Conservation (phyloP, 306 rosid genomes). For the Dryas drummondii region DNA sequence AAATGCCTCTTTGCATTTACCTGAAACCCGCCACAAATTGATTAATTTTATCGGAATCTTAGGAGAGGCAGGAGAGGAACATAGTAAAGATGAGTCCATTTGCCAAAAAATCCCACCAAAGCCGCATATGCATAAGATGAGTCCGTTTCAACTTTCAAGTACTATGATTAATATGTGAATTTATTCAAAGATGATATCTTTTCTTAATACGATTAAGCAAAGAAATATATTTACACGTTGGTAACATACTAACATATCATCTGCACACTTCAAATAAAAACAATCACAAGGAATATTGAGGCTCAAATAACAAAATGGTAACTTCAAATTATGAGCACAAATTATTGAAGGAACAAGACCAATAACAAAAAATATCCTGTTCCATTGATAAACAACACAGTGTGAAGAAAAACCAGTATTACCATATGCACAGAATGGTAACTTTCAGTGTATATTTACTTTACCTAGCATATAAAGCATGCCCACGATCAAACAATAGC, state of each 20-base stretch:
- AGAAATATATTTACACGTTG: neutral
- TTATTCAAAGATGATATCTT: neutral
- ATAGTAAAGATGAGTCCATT: neutral
- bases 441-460: neutral
- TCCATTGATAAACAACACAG: neutral
- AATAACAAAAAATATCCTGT: neutral
- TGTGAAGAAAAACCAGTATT: neutral
- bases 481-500: neutral
- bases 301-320: neutral
- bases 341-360: neutral
- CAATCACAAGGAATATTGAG: neutral
- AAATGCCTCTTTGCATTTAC: slow-evolving; percentile 69
- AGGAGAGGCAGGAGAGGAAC: neutral
- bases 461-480: neutral
- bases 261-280: neutral
- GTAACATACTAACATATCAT: neutral
- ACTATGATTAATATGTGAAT: neutral
- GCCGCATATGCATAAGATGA: neutral
- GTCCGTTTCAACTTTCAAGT: neutral
- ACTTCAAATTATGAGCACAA: neutral
- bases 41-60: neutral
- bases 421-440: neutral
- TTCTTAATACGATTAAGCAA: neutral
- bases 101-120: neutral
- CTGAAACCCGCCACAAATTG: slow-evolving; percentile 40